Percentiles rank a stretch among this genome's conserved stretches.
phyloP scores from a whole-genome alignment of 805 yeast genomes.

The Schwanniomyces sp. region DNA sequence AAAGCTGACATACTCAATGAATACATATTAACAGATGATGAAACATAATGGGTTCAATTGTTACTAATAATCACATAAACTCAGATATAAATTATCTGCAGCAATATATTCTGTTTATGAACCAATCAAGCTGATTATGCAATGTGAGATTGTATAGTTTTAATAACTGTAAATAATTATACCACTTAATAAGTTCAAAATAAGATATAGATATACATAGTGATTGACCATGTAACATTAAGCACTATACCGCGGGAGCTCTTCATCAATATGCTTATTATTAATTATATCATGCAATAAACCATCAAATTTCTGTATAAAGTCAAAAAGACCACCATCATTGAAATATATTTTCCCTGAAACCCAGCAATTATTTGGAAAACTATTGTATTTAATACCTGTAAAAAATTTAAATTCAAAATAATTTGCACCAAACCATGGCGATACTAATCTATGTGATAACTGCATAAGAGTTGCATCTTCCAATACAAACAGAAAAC shows the following conservation, averaged over 20 bases:
- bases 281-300: conserved; percentile 35
- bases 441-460: conserved; percentile 42
- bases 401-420: conserved; percentile 44
- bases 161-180: too few species aligned
- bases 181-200: too few species aligned
- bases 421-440: conserved; percentile 56
- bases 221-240: neutral
- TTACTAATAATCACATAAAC: too few species aligned
- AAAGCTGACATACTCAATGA: conserved; percentile 41
- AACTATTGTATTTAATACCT: conserved; percentile 34
- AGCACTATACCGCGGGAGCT: conserved; percentile 41
- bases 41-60: conserved; percentile 3
- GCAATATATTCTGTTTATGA: too few species aligned
- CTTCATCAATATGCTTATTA: conserved; percentile 42
- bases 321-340: conserved; percentile 49
- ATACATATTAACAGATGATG: conserved; percentile 45
- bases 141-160: too few species aligned
- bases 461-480: conserved; percentile 28
- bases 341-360: conserved; percentile 38
- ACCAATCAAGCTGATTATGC: too few species aligned
- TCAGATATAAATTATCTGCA: too few species aligned
- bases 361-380: conserved; percentile 39
- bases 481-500: conserved; percentile 37
- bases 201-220: neutral
- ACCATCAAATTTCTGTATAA: conserved; percentile 31